A percentile compares a stretch with the other conserved stretches of the same genome.
Conservation (phyloP, 345 rosid species). For the Bruguiera sexangula region DNA sequence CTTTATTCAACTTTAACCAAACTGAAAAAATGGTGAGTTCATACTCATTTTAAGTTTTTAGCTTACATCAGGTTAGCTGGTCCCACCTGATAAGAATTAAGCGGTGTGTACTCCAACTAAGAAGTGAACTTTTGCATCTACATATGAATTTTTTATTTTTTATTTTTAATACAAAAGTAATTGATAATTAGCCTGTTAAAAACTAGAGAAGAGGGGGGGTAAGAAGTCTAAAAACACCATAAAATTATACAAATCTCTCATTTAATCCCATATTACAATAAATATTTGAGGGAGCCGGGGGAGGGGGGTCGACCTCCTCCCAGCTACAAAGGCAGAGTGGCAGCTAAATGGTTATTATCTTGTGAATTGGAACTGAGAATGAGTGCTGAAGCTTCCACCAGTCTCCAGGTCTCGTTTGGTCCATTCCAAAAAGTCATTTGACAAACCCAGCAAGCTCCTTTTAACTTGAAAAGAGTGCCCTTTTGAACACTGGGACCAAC, state of each 20-base stretch:
- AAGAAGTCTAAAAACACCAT: no score
- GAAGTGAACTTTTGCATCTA: conserved; percentile 7
- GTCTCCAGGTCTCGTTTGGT: conserved; percentile 19
- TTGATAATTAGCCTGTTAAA: no score
- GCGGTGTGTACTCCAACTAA: neutral
- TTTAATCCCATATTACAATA: no score
- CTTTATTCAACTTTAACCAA: neutral
- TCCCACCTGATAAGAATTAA: conserved; percentile 20
- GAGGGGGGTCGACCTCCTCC: no score
- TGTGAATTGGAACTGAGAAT: conserved; percentile 36
- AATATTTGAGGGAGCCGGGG: no score
- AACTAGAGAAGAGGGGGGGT: no score
- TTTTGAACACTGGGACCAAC: conserved; percentile 11
- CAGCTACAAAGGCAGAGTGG: no score
- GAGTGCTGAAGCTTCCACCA: conserved; percentile 16
- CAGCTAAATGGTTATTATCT: no score
- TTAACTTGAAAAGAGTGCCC: neutral
- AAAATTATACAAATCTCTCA: no score
- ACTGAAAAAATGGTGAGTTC: neutral
- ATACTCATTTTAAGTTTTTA: neutral
- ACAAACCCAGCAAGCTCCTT: conserved; percentile 24
- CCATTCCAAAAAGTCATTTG: conserved; percentile 5
- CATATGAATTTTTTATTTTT: conserved; percentile 9
- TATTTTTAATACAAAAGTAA: no score
- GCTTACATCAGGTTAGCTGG: conserved; percentile 10